These are phyloP conservation scores for Backusella westeae DNA, from an alignment of 192 early-diverging fungal genomes.

Conservation along the genomic window DNA sequence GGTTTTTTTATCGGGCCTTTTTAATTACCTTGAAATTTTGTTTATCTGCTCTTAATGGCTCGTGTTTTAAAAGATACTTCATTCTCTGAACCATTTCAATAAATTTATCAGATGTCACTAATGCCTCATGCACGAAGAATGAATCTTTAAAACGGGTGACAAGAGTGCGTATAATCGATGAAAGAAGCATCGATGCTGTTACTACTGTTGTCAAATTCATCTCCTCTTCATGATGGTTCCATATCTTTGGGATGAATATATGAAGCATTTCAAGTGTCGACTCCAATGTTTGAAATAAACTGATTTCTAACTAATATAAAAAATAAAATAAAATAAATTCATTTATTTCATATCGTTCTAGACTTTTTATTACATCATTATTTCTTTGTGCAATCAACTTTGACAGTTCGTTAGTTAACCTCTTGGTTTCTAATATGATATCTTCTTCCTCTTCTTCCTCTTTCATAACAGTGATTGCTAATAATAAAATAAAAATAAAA, in stretches of 20 bases:
- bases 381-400: not conserved
- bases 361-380: conserved; percentile 1
- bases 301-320: not conserved
- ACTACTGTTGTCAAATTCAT: conserved; percentile 5
- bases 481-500: not conserved
- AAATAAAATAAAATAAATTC: not conserved
- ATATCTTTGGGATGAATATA: conserved; percentile 5
- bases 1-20: not conserved
- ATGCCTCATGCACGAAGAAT: not conserved
- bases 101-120: not conserved
- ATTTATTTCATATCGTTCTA: not conserved
- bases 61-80: not conserved
- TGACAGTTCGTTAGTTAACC: not conserved
- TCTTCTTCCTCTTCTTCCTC: not conserved
- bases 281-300: not conserved
- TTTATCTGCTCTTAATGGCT: not conserved
- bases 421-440: not conserved
- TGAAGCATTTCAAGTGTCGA: conserved; percentile 4
- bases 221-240: not conserved
- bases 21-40: conserved; percentile 1
- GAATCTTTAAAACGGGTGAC: not conserved
- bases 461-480: not conserved
- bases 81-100: not conserved
- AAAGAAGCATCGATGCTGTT: conserved; percentile 5
- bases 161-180: not conserved